Base-by-base conservation (phyloP, 192 early-diverging fungal genomes). In the Gamsiella multidivaricata region DNA sequence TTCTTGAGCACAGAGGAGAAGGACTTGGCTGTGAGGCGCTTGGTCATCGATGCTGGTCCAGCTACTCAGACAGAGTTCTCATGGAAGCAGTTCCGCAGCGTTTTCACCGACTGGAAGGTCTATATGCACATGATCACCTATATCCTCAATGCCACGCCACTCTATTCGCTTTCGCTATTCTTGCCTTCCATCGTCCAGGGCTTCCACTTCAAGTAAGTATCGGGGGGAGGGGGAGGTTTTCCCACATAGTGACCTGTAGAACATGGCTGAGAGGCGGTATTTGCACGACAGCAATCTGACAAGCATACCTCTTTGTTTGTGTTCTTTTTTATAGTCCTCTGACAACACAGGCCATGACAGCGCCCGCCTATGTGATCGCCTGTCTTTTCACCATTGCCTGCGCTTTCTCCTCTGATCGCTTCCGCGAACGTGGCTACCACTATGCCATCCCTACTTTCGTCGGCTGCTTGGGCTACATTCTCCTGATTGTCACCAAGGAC, bases 161-260 rank as follows among this genome's bases (percentile, higher is more conserved):
- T 89, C 8, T 90, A 89, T 42, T 88, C 87, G 54, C 85, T 90
- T 37, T 82, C 85, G 45, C 85, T 91, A 22, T 92, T 92, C 65
- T 75, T 94, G 43, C 91, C 92, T 1, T 88, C 88, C 18, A 92
- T 94, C 20, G 85, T 94, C 57, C 83, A 84, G 31, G 80, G 84
- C 34, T 87, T 94, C 83, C 89, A 90, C 1, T 92, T 87, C 66
- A 56, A 71, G 22, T 53, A 82, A 12, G 23, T 49, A 22, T 33
- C 14, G n/a, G n/a, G n/a, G n/a, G n/a, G n/a, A n/a, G n/a, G n/a
- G n/a, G n/a, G n/a, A n/a, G n/a, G n/a, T n/a, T n/a, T n/a, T n/a
- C n/a, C n/a, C n/a, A n/a, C n/a, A n/a, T n/a, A n/a, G n/a, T n/a
- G n/a, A n/a, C n/a, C n/a, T n/a, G n/a, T n/a, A n/a, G n/a, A n/a